phyloP scores from a whole-genome alignment of 116 monocot genomes.

The Iris pallida region DNA sequence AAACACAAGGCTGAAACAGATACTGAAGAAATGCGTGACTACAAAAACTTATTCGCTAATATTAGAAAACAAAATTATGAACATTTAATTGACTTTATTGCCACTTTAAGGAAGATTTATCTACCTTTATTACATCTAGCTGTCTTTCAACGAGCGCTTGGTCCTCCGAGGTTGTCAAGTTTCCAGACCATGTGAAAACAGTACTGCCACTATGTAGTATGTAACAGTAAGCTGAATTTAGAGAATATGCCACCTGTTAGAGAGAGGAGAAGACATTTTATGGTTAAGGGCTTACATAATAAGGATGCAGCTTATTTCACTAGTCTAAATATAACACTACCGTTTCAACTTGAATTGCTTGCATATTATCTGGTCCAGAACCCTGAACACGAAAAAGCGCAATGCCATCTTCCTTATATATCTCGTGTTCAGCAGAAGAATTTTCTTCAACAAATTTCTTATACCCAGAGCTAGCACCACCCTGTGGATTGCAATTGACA shows the following conservation, averaged over 20 bases:
- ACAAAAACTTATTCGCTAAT: too few species aligned
- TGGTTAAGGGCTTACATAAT: neutral
- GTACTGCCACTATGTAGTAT: slow-evolving; percentile 76
- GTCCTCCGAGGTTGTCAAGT: slow-evolving; percentile 52
- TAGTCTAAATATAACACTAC: slow-evolving; percentile 25
- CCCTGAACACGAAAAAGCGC: slow-evolving; percentile 91
- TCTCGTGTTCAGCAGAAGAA: slow-evolving; percentile 46
- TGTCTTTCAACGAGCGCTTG: slow-evolving; percentile 81
- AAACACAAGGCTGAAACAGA: too few species aligned
- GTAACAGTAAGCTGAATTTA: slow-evolving; percentile 93
- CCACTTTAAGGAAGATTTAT: neutral
- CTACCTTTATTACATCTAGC: slow-evolving; percentile 89
- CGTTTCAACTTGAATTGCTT: slow-evolving; percentile 89
- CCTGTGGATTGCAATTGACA: slow-evolving; percentile 32
- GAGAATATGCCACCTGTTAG: slow-evolving; percentile 68
- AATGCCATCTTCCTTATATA: slow-evolving; percentile 62
- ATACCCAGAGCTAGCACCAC: slow-evolving; percentile 82
- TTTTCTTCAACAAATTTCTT: slow-evolving; percentile 67
- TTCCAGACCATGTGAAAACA: slow-evolving; percentile 87
- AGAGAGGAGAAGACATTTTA: neutral
- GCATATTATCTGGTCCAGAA: slow-evolving; percentile 87
- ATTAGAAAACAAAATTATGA: neutral
- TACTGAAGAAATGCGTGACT: too few species aligned
- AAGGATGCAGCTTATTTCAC: neutral
- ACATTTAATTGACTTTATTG: neutral